Conservation (phyloP, 2,329 filamentous ascomycete genomes). For the Botryosphaeria dothidea region DNA sequence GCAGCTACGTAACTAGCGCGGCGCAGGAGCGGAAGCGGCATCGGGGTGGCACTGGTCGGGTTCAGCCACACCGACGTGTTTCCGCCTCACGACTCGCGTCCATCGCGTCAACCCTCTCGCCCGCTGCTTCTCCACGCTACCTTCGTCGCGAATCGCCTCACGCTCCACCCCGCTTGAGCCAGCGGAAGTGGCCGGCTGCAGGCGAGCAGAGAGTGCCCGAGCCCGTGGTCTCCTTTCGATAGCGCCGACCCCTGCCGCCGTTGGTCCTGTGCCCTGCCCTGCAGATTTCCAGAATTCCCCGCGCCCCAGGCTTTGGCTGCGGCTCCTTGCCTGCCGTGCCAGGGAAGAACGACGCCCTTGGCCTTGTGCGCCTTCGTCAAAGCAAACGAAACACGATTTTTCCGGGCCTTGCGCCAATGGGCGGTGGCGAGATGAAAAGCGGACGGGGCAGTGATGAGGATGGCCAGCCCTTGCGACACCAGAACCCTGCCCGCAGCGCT, state of each 20-base stretch:
- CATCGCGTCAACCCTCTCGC: background rate
- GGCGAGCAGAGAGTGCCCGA: background rate
- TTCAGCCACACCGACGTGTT: too few species aligned
- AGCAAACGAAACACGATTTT: conserved; percentile 3
- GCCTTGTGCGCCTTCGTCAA: background rate
- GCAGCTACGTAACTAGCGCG: too few species aligned
- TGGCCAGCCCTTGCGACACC: conserved; percentile 13
- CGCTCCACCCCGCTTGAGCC: background rate
- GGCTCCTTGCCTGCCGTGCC: background rate
- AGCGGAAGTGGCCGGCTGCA: background rate
- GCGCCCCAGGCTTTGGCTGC: background rate
- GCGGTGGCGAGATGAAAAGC: background rate
- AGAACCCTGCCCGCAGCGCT: conserved; percentile 6
- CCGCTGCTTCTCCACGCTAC: background rate
- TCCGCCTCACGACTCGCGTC: background rate
- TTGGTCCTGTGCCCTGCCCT: too few species aligned
- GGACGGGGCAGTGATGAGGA: conserved; percentile 5
- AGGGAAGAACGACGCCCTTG: background rate
- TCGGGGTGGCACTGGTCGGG: too few species aligned
- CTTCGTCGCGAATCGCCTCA: background rate
- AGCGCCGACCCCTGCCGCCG: background rate
- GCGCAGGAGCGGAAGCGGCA: too few species aligned
- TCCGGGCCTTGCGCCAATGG: background rate
- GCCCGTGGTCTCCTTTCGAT: background rate
- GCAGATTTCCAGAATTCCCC: background rate